Base-by-base conservation (phyloP, 768 basidiomycete genomes). In the Rubroboletus pulcherrimus region DNA sequence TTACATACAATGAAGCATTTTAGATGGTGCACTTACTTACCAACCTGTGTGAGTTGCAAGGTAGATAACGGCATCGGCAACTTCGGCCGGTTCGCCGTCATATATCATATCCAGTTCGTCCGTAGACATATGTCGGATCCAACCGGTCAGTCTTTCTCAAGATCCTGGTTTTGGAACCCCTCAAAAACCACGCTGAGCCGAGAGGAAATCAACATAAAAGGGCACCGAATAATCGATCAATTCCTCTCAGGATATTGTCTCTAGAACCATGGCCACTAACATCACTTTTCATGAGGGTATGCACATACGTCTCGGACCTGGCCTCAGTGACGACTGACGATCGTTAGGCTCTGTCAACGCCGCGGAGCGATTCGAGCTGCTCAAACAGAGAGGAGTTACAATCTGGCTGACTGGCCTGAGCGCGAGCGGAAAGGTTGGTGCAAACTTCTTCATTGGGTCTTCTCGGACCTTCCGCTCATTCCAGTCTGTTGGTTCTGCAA, bases 371-470 rank as follows among this genome's bases (percentile, higher is more conserved):
- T 72, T 76, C 19, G 64, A 76, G 26, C 71, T 91, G 14, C 77
- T 94, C 17, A 74, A 80, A 19, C 96, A 98, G 70, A 87, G 81
- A 60, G 96, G 96, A 21, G 81, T 87, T 5, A 98, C 96, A 0
- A 83, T 98, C 69, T 99, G 97, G 97, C 74, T 99, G 56, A 99
- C 97, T 7, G 97, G 97, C 7, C 82, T 98, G 17, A 94, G 92
- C 65, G 95, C 90, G 7, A 93, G 91, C 68, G 95, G 95, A 49
- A 98, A 97, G 83, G 94, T 92, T 40, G 51, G 75, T 50, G 11
- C 11, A 39, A 37, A 6, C 21, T 7, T 47, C 19, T 7, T 34
- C 52, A 1, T 31, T 34, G 1, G n/a, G 15, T 47, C 55, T 9
- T 51, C 12, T 29, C 47, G 31, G n/a, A 29, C 33, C 9, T 4